phyloP scores from a whole-genome alignment of 2,329 filamentous ascomycete species.

The Aspergillus texensis region DNA sequence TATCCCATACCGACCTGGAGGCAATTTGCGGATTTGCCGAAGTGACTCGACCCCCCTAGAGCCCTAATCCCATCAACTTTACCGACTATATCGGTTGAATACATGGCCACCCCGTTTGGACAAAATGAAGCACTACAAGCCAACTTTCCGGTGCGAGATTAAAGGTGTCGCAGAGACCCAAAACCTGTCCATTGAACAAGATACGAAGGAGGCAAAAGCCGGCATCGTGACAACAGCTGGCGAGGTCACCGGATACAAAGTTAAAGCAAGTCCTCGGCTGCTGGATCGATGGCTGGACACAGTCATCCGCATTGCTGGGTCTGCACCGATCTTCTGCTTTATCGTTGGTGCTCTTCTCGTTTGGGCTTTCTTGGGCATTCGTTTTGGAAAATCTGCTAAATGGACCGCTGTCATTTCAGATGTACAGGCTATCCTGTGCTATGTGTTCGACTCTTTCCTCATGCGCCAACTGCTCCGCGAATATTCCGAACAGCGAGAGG shows the following conservation, averaged over 20 bases:
- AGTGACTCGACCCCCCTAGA: background rate
- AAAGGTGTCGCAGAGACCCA: background rate
- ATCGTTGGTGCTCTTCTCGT: conserved; percentile 34
- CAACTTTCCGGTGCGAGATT: background rate
- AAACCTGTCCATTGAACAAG: background rate
- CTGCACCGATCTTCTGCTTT: conserved; percentile 28
- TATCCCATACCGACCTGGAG: background rate
- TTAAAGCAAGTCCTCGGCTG: conserved; percentile 16
- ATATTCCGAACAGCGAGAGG: conserved; percentile 19
- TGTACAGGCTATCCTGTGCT: conserved; percentile 36
- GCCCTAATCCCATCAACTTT: background rate
- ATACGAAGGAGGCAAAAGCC: background rate
- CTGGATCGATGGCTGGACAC: conserved; percentile 27
- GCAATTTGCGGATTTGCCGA: background rate
- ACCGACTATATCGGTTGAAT: background rate
- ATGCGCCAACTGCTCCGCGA: conserved; percentile 35
- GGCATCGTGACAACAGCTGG: background rate
- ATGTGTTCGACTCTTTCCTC: conserved; percentile 36
- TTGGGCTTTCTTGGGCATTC: conserved; percentile 34
- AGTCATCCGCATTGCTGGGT: conserved; percentile 30
- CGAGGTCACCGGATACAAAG: background rate
- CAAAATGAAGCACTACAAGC: background rate
- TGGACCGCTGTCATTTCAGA: conserved; percentile 37
- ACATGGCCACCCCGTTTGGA: background rate
- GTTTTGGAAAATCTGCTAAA: conserved; percentile 21